These are phyloP conservation scores for Parathielavia appendiculata DNA, from an alignment of 495 filamentous ascomycete species.

Conservation along the genomic window DNA sequence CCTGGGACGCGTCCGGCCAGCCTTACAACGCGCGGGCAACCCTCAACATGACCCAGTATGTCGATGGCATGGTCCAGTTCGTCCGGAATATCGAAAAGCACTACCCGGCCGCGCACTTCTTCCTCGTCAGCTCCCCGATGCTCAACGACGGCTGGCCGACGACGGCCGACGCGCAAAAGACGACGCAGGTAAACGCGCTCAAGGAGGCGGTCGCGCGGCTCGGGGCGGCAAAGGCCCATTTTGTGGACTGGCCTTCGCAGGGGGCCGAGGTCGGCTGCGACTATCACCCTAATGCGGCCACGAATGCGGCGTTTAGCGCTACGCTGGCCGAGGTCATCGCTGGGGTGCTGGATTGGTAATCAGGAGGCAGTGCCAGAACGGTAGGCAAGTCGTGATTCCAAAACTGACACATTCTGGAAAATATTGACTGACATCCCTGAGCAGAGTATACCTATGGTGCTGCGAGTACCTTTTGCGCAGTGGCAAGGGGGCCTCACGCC, in stretches of 20 bases:
- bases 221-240: not conserved
- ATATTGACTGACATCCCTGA: not conserved
- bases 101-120: slow-evolving; percentile 1
- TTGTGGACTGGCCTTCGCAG: slow-evolving; percentile 1
- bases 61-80: not conserved
- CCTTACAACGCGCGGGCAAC: not conserved
- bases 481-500: no score
- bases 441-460: no score
- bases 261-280: not conserved
- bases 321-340: not conserved
- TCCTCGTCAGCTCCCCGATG: not conserved
- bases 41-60: not conserved
- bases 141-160: not conserved
- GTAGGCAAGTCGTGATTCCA: no score
- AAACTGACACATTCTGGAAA: no score
- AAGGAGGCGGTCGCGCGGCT: not conserved
- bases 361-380: no score
- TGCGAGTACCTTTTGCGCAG: no score
- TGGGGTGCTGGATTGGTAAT: not conserved
- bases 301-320: not conserved
- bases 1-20: not conserved
- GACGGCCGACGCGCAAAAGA: not conserved
- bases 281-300: slow-evolving; percentile 1
- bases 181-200: not conserved
- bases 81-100: not conserved